A percentile compares a stretch with the other conserved stretches of the same genome.
phyloP scores from a whole-genome alignment of 75 land plant genomes.

The Sequoia sempervirens region DNA sequence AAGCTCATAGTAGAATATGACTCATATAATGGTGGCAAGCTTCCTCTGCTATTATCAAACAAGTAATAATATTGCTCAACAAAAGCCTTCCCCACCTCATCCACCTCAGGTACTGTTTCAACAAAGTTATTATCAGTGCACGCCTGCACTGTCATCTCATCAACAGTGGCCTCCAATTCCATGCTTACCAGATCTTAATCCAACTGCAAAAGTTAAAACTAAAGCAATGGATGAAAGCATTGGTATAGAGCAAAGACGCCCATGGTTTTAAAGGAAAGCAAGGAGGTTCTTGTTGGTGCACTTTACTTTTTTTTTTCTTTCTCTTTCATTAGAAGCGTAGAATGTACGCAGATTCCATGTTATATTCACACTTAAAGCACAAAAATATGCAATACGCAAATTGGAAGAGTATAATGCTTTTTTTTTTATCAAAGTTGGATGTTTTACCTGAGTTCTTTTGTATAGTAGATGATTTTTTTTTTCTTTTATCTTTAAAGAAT shows the following conservation, averaged over 20 bases:
- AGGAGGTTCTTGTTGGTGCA: not conserved
- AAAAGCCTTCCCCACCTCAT: constrained; percentile 18
- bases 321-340: not conserved
- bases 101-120: not conserved
- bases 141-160: not conserved
- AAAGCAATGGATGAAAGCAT: not conserved
- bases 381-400: not conserved
- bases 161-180: not conserved
- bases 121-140: not conserved
- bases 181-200: not conserved
- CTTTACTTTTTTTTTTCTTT: not conserved
- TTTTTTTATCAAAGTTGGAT: not conserved
- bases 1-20: constrained; percentile 24
- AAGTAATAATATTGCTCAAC: constrained; percentile 18
- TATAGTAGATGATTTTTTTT: not conserved
- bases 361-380: not conserved
- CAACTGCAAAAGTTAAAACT: not conserved
- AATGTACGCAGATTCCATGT: not conserved
- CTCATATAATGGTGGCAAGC: constrained; percentile 14
- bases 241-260: no score
- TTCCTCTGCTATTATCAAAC: constrained; percentile 19
- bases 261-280: not conserved
- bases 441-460: not conserved
- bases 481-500: not conserved
- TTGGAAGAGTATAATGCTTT: not conserved